Base-by-base conservation (phyloP, 352 stramenopile species). In the Elongisporangium undulatum region DNA sequence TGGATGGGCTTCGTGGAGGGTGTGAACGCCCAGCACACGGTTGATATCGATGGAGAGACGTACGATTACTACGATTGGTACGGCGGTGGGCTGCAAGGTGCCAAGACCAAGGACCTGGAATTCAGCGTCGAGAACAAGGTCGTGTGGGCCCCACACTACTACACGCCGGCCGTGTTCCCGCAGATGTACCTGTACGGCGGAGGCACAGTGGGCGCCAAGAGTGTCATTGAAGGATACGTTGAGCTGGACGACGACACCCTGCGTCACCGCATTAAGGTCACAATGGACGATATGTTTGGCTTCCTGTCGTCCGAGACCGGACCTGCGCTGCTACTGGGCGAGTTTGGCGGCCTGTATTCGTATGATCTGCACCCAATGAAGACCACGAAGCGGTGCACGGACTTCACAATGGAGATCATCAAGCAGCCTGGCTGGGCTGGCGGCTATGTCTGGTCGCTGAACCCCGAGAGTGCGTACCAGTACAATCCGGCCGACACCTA, bases 401-500 rank as follows among this genome's bases (percentile, higher is more conserved):
- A 87, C 58, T 80, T 70, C 51, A 88, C 67, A 0, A 87, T 91
- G 59, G 63, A 88, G 24, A 63, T 89, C 22, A 75, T 93, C 56
- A 62, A 73, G 20, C 61, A 69, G 22, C 64, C 67, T 2, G 69
- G 74, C 13, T 88, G 78, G 58, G 61, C 77, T 0, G 83, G 81
- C 12, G 83, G 79, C 22, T 93, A 88, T 55, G 72, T 87, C 29
- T 91, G 83, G 77, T 88, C 79, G 23, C 63, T 93, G 51, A 90
- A 91, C 49, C 79, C 83, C 0, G 79, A 93, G 62, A 82, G 67
- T 54, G 72, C 69, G 59, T 91, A 89, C 62, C 66, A 85, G 53
- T 90, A 81, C 65, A 87, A 87, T 62, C 71, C 72, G 2, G 68
- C 61, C 2, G 69, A 83, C 48, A 72, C 55, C n/a, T 63, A 63